These are phyloP conservation scores for Isoetes engelmannii DNA, from an alignment of 83 land plant genomes.

Conservation along the genomic window DNA sequence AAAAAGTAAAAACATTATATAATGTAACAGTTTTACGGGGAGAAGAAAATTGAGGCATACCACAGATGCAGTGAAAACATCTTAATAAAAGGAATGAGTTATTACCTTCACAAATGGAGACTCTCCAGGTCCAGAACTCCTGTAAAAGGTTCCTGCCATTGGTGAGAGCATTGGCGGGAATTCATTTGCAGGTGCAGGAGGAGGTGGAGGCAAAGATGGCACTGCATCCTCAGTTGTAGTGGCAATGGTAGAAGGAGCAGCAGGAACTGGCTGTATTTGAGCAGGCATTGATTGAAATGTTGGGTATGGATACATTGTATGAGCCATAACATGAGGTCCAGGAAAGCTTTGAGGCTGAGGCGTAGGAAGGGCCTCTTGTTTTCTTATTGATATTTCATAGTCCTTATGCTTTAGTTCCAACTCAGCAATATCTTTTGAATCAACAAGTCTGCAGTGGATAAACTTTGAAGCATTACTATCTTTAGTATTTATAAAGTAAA, in stretches of 20 bases:
- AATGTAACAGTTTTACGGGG: too few species aligned
- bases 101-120: slow-evolving; percentile 79
- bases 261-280: slow-evolving; percentile 17
- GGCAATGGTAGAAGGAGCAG: slow-evolving; percentile 24
- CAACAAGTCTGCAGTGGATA: slow-evolving; percentile 57
- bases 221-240: slow-evolving; percentile 21
- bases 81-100: too few species aligned
- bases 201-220: slow-evolving; percentile 7
- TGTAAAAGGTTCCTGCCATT: slow-evolving; percentile 85
- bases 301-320: slow-evolving; percentile 23
- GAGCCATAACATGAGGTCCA: slow-evolving; percentile 41
- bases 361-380: slow-evolving; percentile 78
- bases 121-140: slow-evolving; percentile 65
- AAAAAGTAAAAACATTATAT: too few species aligned
- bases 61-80: too few species aligned
- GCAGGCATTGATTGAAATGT: slow-evolving; percentile 21
- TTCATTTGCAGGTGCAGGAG: slow-evolving; percentile 9
- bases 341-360: slow-evolving; percentile 31
- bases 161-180: slow-evolving; percentile 66
- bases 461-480: too few species aligned
- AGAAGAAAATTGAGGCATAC: too few species aligned
- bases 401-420: slow-evolving; percentile 68
- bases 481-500: too few species aligned
- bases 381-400: slow-evolving; percentile 66
- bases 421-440: slow-evolving; percentile 82